Percentiles rank a stretch among this genome's conserved stretches.
Evolutionary conservation across 2,329 filamentous ascomycete genomes (phyloP).

Genomic region (Colletotrichum scovillei): DNA sequence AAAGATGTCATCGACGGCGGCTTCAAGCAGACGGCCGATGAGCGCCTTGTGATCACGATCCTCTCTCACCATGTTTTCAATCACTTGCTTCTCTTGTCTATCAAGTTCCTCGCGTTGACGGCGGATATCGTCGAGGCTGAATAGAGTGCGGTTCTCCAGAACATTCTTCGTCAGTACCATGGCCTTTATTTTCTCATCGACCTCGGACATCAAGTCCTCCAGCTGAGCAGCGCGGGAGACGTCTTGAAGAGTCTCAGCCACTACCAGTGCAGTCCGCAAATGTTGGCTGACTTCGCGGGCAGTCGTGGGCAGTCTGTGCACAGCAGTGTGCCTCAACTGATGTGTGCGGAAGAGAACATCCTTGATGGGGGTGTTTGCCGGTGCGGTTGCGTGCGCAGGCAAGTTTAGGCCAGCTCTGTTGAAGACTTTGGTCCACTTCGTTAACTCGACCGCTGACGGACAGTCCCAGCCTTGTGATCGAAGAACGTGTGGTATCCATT

Average conservation of each 20-base stretch:
- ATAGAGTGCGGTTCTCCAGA: constrained; percentile 41
- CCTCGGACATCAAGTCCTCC: constrained; percentile 42
- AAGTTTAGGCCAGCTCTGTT: constrained; percentile 39
- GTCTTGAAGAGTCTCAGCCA: constrained; percentile 45
- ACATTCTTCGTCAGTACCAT: constrained; percentile 48
- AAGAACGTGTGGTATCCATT: constrained; percentile 45
- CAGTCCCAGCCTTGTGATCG: constrained; percentile 45
- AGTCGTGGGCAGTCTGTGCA: constrained; percentile 45
- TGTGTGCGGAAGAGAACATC: not conserved
- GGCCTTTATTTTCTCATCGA: constrained; percentile 43
- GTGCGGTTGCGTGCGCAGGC: constrained; percentile 36
- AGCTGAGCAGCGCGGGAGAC: constrained; percentile 41
- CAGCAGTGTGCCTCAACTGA: constrained; percentile 45
- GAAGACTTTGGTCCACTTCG: constrained; percentile 45
- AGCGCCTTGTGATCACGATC: constrained; percentile 44
- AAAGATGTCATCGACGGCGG: constrained; percentile 38
- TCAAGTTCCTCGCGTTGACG: constrained; percentile 49
- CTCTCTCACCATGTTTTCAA: constrained; percentile 42
- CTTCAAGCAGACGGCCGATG: constrained; percentile 44
- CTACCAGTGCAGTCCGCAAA: constrained; percentile 41
- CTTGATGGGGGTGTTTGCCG: constrained; percentile 25
- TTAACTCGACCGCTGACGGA: constrained; percentile 49
- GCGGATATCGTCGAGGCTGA: constrained; percentile 45
- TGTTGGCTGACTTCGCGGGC: constrained; percentile 42
- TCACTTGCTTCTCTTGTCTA: constrained; percentile 44